Evolutionary conservation across 495 filamentous ascomycete species (phyloP).

Genomic region (Trichoderma orchidacearum): DNA sequence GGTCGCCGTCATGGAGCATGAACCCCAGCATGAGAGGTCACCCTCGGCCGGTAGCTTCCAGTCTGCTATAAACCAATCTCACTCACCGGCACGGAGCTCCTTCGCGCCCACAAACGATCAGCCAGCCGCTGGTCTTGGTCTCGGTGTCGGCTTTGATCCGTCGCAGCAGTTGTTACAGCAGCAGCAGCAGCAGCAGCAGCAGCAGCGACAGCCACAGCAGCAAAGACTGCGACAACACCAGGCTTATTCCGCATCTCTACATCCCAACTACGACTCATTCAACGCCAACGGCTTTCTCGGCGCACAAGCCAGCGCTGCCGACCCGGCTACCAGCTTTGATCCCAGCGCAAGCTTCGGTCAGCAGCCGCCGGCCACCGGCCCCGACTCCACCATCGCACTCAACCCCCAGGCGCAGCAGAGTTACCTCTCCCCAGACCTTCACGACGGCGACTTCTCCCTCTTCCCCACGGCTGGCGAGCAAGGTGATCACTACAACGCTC

Average conservation of each 20-base stretch:
- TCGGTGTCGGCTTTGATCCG: slow-evolving; percentile 16
- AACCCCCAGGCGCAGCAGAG: slow-evolving; percentile 14
- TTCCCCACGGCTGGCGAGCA: slow-evolving; percentile 25
- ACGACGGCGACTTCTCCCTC: slow-evolving; percentile 37
- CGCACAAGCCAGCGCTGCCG: slow-evolving; percentile 5
- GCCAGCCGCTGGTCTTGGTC: slow-evolving; percentile 28
- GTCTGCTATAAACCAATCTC: slow-evolving; percentile 36
- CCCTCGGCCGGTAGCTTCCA: slow-evolving; percentile 29
- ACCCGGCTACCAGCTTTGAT: slow-evolving; percentile 21
- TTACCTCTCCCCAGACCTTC: slow-evolving; percentile 27
- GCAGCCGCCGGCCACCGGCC: slow-evolving; percentile 18
- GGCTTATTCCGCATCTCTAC: slow-evolving; percentile 17
- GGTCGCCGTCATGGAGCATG: slow-evolving; percentile 26
- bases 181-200: slow-evolving; percentile 20
- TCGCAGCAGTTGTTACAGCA: slow-evolving; percentile 19
- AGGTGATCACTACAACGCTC: slow-evolving; percentile 28
- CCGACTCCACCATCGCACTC: slow-evolving; percentile 15
- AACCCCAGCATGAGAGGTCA: slow-evolving; percentile 29
- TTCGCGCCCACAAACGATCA: slow-evolving; percentile 23
- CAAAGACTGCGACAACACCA: too few relatives aligned
- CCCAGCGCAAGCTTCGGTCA: slow-evolving; percentile 25
- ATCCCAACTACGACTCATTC: slow-evolving; percentile 19
- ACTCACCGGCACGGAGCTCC: slow-evolving; percentile 33
- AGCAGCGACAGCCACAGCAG: slow-evolving; percentile 17
- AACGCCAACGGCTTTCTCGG: slow-evolving; percentile 17